Conservation (phyloP, 2,329 filamentous ascomycete genomes). For the Claviceps pusilla region DNA sequence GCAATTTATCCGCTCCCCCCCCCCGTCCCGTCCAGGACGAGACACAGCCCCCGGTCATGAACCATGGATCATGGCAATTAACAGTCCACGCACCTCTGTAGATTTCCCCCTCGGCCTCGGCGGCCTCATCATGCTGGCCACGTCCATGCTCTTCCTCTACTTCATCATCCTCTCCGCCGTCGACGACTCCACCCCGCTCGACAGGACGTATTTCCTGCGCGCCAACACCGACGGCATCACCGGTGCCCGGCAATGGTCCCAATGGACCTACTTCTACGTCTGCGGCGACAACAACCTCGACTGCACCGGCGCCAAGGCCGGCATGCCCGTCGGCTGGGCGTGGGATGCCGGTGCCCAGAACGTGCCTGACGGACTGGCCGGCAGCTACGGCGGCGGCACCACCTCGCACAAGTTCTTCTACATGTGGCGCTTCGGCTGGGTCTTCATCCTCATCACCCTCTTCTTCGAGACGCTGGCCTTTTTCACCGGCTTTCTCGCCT, state of each 20-base stretch:
- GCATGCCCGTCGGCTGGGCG: constrained; percentile 58
- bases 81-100: constrained; percentile 8
- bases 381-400: constrained; percentile 36
- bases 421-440: constrained; percentile 83
- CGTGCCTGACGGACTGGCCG: constrained; percentile 30
- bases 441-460: constrained; percentile 72
- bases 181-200: constrained; percentile 38
- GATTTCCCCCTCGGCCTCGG: constrained; percentile 26
- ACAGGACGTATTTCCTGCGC: constrained; percentile 72
- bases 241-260: constrained; percentile 49
- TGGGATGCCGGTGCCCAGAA: constrained; percentile 35
- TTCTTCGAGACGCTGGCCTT: constrained; percentile 60
- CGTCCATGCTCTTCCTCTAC: constrained; percentile 38
- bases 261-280: constrained; percentile 87
- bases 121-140: constrained; percentile 34
- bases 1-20: too few relatives aligned
- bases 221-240: constrained; percentile 61
- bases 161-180: constrained; percentile 45
- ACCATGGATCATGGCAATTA: background rate
- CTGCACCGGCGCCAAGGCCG: constrained; percentile 49
- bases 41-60: background rate
- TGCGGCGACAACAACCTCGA: constrained; percentile 50
- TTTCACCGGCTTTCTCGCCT: constrained; percentile 52
- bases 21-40: too few relatives aligned
- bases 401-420: constrained; percentile 56